phyloP scores from a whole-genome alignment of 163 green algal species.

The Coccomyxa subellipsoidea region DNA sequence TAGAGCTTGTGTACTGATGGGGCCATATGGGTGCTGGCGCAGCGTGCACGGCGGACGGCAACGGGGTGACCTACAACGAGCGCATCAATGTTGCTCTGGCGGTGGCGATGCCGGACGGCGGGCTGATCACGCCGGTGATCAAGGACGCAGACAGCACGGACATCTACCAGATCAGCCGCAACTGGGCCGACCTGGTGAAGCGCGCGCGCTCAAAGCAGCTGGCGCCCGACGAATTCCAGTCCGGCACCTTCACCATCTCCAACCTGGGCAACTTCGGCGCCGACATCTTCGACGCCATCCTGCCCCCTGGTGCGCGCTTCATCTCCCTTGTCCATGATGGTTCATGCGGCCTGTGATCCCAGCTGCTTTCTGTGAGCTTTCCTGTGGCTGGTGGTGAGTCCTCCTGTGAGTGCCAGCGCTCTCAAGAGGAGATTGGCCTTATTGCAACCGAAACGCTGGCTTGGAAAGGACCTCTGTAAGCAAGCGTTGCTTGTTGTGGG shows the following conservation, averaged over 20 bases:
- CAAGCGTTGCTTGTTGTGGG: no score
- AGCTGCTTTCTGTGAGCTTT: no score
- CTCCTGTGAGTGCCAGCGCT: no score
- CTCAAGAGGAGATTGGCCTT: no score
- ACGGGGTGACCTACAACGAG: conserved; percentile 89
- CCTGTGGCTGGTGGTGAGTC: no score
- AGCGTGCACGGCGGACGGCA: conserved; percentile 77
- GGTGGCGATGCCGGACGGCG: conserved; percentile 94
- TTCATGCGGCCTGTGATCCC: no score
- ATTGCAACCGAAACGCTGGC: no score
- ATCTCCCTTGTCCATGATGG: no score
- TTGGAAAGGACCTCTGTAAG: no score
- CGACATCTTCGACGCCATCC: conserved; percentile 86
- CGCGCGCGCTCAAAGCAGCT: conserved; percentile 90
- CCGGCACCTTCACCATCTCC: conserved; percentile 96
- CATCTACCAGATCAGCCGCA: conserved; percentile 86
- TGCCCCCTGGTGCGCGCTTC: conserved; percentile 59
- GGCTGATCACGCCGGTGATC: conserved; percentile 96
- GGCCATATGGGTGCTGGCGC: conserved; percentile 9
- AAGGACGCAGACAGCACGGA: conserved; percentile 86
- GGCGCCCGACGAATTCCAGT: conserved; percentile 81
- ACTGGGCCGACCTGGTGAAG: conserved; percentile 88
- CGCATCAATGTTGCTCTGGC: conserved; percentile 93
- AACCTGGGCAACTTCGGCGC: conserved; percentile 99
- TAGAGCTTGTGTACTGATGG: no score